Conservation (phyloP, 2,329 filamentous ascomycete species). For the Aulographum hederae region DNA sequence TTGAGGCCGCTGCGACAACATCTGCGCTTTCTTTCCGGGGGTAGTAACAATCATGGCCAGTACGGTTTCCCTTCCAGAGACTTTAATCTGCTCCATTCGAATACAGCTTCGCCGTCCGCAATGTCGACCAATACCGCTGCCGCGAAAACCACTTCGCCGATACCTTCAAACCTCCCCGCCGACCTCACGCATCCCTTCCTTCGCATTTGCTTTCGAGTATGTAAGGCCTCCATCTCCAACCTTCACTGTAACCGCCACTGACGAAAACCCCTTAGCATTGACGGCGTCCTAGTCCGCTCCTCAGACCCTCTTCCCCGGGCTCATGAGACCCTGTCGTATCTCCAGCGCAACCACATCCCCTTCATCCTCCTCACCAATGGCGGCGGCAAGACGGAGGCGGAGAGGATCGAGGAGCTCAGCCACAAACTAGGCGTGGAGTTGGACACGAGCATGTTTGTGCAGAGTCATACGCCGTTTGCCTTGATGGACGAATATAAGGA, state of each 20-base stretch:
- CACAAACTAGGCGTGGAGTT: slow-evolving; percentile 45
- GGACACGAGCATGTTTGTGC: slow-evolving; percentile 54
- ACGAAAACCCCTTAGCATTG: slow-evolving; percentile 43
- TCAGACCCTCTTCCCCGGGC: slow-evolving; percentile 65
- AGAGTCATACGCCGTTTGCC: slow-evolving; percentile 81
- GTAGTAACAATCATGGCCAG: too few species aligned
- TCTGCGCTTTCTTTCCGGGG: too few species aligned
- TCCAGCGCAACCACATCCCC: slow-evolving; percentile 59
- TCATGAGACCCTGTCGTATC: slow-evolving; percentile 49
- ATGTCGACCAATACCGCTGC: neutral
- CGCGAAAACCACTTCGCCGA: neutral
- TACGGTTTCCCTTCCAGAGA: too few species aligned
- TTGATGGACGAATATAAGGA: slow-evolving; percentile 44
- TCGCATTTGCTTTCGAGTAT: slow-evolving; percentile 40
- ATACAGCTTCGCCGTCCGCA: too few species aligned
- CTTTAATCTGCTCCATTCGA: too few species aligned
- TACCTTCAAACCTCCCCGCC: neutral
- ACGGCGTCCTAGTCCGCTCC: slow-evolving; percentile 83
- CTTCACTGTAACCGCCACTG: slow-evolving; percentile 1
- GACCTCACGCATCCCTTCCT: slow-evolving; percentile 16
- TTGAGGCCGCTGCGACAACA: too few species aligned
- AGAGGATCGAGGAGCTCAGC: slow-evolving; percentile 53
- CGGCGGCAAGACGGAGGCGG: slow-evolving; percentile 65
- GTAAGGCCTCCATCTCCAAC: slow-evolving; percentile 5
- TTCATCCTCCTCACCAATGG: slow-evolving; percentile 96